Evolutionary conservation across 2,329 filamentous ascomycete genomes (phyloP), one percentile per base, ranked within the genome.

Genomic region (Orbilia javanica): DNA sequence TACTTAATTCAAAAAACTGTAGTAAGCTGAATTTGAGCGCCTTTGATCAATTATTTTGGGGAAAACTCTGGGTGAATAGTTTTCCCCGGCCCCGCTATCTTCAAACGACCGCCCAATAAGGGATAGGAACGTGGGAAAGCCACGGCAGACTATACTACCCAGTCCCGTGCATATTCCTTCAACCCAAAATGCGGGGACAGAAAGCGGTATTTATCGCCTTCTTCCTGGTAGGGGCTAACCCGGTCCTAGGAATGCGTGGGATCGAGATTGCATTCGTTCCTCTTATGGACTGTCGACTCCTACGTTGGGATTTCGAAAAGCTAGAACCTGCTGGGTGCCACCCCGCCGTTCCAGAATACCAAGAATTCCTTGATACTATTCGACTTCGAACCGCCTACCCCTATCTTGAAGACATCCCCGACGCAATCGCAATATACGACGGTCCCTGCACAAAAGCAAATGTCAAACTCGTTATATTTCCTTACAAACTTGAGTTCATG

Each of bases 381-480:
- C 46, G 46, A 1, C 25, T 72, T 13, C 44, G 68, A 25, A 65
- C 48, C 1, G 36, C 20, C 8, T 46, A 57, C 10, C 29, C 57
- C 1, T 50, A 65, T 29, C n/a, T 48, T n/a, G 34, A 57, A n/a
- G 39, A 34, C 13, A 55, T 64, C 15, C 68, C 68, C 3, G 22
- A 65, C n/a, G 68, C 68, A 20, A 72, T 72, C 7, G 68, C 57
- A 18, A 64, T 72, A 18, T 72, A 64, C 27, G 34, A 55, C 34
- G 46, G 34, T 18, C 53, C 62, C 11, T 72, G 68, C 18, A 46
- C 6, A 7, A 31, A 22, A 22, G 20, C 20, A 2, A 46, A 36
- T 4, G 20, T 55, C 1, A 29, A 20, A 50, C 53, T 64, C n/a
- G 31, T 72, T 4, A 48, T 72, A 15, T 46, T 72, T 10, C 63